Evolutionary conservation across 371 early-diverging fungal genomes (phyloP).

Genomic region (Funneliformis caledonium): DNA sequence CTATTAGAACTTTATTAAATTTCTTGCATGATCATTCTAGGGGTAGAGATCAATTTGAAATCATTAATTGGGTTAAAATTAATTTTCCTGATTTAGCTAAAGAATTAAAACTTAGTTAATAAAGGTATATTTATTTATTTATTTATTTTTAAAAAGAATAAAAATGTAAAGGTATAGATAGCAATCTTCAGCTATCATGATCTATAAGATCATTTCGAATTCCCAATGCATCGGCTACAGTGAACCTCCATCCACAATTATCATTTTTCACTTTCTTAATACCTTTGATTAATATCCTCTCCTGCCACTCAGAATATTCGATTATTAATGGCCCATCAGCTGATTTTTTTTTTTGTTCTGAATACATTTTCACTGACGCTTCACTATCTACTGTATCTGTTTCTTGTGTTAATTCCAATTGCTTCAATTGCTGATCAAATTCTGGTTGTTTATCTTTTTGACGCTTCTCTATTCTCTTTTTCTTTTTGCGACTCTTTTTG

Average conservation of each 20-base stretch:
- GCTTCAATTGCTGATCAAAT: background rate
- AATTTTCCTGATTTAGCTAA: constrained; percentile 36
- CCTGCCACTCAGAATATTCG: background rate
- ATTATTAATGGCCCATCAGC: background rate
- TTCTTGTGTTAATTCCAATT: background rate
- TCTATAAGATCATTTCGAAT: background rate
- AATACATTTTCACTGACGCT: background rate
- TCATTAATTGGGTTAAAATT: constrained; percentile 33
- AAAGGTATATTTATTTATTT: background rate
- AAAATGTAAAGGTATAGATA: too few species aligned
- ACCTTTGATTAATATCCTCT: background rate
- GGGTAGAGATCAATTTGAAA: constrained; percentile 16
- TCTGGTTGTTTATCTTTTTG: background rate
- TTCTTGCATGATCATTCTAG: constrained; percentile 29
- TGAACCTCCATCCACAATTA: background rate
- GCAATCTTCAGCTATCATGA: background rate
- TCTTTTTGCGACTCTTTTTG: background rate
- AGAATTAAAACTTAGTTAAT: constrained; percentile 19
- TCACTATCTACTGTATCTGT: background rate
- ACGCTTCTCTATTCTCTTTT: background rate
- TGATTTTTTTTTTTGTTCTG: background rate
- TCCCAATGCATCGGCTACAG: background rate
- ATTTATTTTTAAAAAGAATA: too few species aligned
- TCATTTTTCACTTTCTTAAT: background rate
- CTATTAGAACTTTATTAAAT: constrained; percentile 22